These are phyloP conservation scores for Cryptosporidium tyzzeri DNA, from an alignment of 169 alveolate species.

Conservation along the genomic window DNA sequence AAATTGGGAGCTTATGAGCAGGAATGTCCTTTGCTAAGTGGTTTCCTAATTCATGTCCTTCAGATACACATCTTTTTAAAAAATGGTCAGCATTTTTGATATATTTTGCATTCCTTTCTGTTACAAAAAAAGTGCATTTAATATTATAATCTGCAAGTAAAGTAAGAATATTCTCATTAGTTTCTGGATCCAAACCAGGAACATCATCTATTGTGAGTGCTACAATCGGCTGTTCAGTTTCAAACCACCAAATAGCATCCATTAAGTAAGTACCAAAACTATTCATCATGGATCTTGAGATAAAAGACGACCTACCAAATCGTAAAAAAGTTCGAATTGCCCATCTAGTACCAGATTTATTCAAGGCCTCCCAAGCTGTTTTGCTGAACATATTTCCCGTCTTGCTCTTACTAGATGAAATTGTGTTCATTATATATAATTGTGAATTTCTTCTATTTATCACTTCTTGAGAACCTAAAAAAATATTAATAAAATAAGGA, in stretches of 20 bases:
- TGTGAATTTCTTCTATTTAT: slow-evolving; percentile 20
- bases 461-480: slow-evolving; percentile 33
- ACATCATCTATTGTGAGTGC: slow-evolving; percentile 76
- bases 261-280: slow-evolving; percentile 44
- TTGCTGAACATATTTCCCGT: slow-evolving; percentile 57
- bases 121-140: slow-evolving; percentile 75
- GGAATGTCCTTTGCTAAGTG: slow-evolving; percentile 75
- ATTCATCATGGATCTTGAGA: slow-evolving; percentile 48
- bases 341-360: slow-evolving; percentile 66
- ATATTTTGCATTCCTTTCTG: slow-evolving; percentile 64
- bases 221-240: slow-evolving; percentile 44
- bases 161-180: slow-evolving; percentile 28
- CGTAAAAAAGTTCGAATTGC: slow-evolving; percentile 44
- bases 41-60: slow-evolving; percentile 77
- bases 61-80: slow-evolving; percentile 55
- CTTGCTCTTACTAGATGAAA: slow-evolving; percentile 59
- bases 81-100: slow-evolving; percentile 52
- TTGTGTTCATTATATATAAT: slow-evolving; percentile 33
- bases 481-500: background rate
- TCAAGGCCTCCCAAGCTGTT: slow-evolving; percentile 71
- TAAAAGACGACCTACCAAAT: slow-evolving; percentile 68
- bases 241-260: slow-evolving; percentile 75
- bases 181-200: slow-evolving; percentile 67
- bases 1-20: slow-evolving; percentile 36
- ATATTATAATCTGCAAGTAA: slow-evolving; percentile 40